Evolutionary conservation across 2,329 filamentous ascomycete genomes (phyloP).

Genomic region (Fusarium oxysporum): DNA sequence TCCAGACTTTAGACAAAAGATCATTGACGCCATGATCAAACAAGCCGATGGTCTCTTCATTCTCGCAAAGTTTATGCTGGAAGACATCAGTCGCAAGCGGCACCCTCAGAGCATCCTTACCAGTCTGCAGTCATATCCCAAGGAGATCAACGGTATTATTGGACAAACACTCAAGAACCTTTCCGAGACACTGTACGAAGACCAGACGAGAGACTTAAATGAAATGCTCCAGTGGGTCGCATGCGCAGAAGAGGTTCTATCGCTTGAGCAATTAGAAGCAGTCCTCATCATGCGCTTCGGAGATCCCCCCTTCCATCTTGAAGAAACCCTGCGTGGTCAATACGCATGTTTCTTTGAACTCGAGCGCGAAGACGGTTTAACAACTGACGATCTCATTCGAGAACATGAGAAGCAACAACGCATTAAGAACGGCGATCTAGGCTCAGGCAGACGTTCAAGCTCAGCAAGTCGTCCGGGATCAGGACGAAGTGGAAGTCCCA

Average conservation of each 20-base stretch:
- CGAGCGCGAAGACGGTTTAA: constrained; percentile 57
- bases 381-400: constrained; percentile 56
- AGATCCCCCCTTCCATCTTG: constrained; percentile 55
- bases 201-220: constrained; percentile 58
- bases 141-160: constrained; percentile 57
- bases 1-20: constrained; percentile 50
- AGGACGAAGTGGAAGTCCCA: constrained; percentile 32
- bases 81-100: constrained; percentile 59
- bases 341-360: constrained; percentile 61
- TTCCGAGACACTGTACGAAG: constrained; percentile 52
- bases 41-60: constrained; percentile 62
- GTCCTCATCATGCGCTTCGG: constrained; percentile 57
- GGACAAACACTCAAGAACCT: constrained; percentile 56
- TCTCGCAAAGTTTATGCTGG: constrained; percentile 62
- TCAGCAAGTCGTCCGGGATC: constrained; percentile 40
- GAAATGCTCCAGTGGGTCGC: constrained; percentile 60
- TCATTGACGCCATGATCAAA: constrained; percentile 54
- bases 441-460: constrained; percentile 35
- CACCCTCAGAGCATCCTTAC: constrained; percentile 59
- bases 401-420: constrained; percentile 51
- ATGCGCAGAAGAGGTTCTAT: constrained; percentile 57
- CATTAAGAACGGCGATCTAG: constrained; percentile 24
- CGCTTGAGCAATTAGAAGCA: constrained; percentile 58
- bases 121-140: constrained; percentile 58
- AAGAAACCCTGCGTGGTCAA: constrained; percentile 57